Percentiles rank a stretch among this genome's conserved stretches.
phyloP scores from a whole-genome alignment of 345 rosid species.

The Eucalyptus victrix region DNA sequence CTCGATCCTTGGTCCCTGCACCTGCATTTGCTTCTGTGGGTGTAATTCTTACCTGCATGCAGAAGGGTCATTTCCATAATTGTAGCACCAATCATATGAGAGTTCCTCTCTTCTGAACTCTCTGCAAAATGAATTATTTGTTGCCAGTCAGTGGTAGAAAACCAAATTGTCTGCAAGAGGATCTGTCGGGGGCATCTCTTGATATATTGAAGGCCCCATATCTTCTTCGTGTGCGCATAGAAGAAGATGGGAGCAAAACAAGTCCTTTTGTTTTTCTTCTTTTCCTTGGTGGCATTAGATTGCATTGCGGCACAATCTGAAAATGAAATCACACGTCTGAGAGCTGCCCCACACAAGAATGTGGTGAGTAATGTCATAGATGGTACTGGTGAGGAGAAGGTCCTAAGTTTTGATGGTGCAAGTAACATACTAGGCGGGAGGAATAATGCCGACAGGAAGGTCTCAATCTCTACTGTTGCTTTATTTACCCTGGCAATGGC shows the following conservation, averaged over 20 bases:
- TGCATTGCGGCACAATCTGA: conserved; percentile 23
- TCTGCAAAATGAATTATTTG: background rate
- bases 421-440: conserved; percentile 28
- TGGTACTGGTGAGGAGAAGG: conserved; percentile 56
- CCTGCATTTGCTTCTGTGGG: background rate
- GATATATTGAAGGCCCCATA: background rate
- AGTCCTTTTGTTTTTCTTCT: conserved; percentile 7
- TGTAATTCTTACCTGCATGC: background rate
- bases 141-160: background rate
- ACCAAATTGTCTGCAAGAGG: background rate
- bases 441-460: conserved; percentile 44
- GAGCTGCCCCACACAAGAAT: conserved; percentile 66
- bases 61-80: background rate
- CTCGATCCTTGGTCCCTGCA: background rate
- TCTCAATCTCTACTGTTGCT: conserved; percentile 86
- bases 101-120: background rate
- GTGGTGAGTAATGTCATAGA: conserved; percentile 44
- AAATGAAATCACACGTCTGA: conserved; percentile 19
- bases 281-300: conserved; percentile 2
- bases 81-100: background rate
- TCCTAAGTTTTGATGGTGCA: conserved; percentile 16
- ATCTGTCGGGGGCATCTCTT: background rate
- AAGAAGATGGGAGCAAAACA: conserved; percentile 1
- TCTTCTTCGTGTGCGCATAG: background rate
- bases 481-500: conserved; percentile 97